Conservation (phyloP, 352 stramenopile species). For the Pythium brassicae region DNA sequence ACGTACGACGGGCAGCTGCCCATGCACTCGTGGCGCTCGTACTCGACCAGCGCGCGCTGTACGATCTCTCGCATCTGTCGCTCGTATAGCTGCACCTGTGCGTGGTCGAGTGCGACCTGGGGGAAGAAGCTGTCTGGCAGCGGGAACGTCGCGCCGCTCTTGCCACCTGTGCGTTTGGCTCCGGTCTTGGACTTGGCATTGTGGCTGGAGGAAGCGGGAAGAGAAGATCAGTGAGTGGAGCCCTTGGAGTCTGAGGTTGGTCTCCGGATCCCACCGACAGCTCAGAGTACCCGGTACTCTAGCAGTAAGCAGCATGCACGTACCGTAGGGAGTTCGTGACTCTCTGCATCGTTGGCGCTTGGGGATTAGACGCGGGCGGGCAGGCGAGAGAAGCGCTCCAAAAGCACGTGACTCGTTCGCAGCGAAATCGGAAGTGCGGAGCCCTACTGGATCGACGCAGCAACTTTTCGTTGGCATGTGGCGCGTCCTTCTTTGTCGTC, state of each 20-base stretch:
- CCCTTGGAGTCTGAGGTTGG: too few relatives aligned
- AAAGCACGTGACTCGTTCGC: too few relatives aligned
- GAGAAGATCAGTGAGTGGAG: background rate
- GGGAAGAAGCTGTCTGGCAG: slow-evolving; percentile 43
- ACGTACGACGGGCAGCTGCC: slow-evolving; percentile 16
- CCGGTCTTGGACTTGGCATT: slow-evolving; percentile 2
- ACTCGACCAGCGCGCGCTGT: slow-evolving; percentile 36
- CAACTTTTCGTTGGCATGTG: too few relatives aligned
- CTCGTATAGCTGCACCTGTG: slow-evolving; percentile 28
- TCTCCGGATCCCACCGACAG: too few relatives aligned
- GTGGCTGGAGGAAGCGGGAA: background rate
- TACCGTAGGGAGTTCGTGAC: slow-evolving; percentile 5
- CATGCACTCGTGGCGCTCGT: slow-evolving; percentile 41
- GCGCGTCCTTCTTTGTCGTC: too few relatives aligned
- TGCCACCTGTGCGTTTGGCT: background rate
- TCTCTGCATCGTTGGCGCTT: slow-evolving; percentile 6
- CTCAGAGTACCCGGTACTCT: too few relatives aligned
- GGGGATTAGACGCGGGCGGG: too few relatives aligned
- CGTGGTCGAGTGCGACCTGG: slow-evolving; percentile 23
- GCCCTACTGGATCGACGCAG: too few relatives aligned
- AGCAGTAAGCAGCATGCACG: background rate
- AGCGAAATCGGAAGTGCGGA: too few relatives aligned
- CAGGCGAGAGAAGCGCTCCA: too few relatives aligned
- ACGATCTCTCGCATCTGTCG: slow-evolving; percentile 29
- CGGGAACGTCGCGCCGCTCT: slow-evolving; percentile 13